Evolutionary conservation across 257 asterid genomes (phyloP).

Genomic region (Galeopsis tetrahit): DNA sequence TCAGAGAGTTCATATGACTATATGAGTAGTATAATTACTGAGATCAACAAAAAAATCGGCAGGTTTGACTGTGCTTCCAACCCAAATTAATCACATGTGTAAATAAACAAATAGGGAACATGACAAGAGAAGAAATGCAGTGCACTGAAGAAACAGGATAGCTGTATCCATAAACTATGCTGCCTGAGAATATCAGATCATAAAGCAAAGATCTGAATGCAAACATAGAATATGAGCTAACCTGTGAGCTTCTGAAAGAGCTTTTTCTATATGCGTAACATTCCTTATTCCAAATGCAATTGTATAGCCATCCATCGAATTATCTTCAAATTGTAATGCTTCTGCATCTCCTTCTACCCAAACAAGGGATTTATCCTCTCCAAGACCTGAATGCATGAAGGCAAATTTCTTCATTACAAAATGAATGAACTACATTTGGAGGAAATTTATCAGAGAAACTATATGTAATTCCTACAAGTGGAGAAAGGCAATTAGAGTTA

Average conservation of each 20-base stretch:
- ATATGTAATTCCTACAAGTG: background rate
- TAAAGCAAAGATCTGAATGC: slow-evolving; percentile 17
- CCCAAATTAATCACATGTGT: slow-evolving; percentile 8
- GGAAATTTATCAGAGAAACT: slow-evolving; percentile 10
- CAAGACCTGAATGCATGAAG: slow-evolving; percentile 53
- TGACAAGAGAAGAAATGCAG: background rate
- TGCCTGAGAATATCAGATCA: background rate
- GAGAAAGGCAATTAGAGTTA: slow-evolving; percentile 8
- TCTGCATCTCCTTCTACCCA: slow-evolving; percentile 99
- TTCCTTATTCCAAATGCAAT: slow-evolving; percentile 98
- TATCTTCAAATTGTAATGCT: slow-evolving; percentile 71
- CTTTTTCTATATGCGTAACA: slow-evolving; percentile 93
- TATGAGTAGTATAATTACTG: background rate
- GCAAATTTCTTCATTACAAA: slow-evolving; percentile 8
- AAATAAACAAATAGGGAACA: slow-evolving; percentile 5
- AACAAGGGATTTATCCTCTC: slow-evolving; percentile 61
- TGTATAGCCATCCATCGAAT: slow-evolving; percentile 93
- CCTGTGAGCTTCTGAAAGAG: slow-evolving; percentile 94
- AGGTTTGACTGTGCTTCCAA: background rate
- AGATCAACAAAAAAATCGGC: slow-evolving; percentile 14
- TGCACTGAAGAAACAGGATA: background rate
- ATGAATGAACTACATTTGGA: background rate
- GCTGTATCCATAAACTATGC: background rate
- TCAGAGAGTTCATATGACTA: background rate
- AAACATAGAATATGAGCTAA: slow-evolving; percentile 29